phyloP scores from a whole-genome alignment of 140 eudicot species.

The Erigeron philadelphicus region DNA sequence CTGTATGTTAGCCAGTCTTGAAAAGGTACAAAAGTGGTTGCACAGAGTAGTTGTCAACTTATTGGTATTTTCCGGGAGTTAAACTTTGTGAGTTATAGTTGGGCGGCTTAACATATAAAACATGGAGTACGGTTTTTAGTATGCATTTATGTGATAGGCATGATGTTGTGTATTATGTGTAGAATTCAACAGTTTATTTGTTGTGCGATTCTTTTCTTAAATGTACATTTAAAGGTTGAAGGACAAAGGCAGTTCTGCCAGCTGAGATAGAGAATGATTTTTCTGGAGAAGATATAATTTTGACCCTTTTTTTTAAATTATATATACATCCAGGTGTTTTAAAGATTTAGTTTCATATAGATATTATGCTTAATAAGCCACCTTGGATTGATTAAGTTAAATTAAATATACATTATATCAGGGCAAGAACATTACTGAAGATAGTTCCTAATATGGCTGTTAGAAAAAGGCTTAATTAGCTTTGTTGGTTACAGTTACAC shows the following conservation, averaged over 20 bases:
- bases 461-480: too few relatives aligned
- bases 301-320: neutral
- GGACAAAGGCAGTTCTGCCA: neutral
- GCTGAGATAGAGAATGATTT: neutral
- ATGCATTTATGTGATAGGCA: constrained; percentile 18
- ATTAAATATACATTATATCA: too few relatives aligned
- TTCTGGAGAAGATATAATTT: constrained; percentile 2
- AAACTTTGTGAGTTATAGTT: neutral
- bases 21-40: constrained; percentile 12
- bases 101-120: neutral
- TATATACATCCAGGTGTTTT: too few relatives aligned
- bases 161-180: constrained; percentile 34
- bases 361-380: too few relatives aligned
- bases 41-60: neutral
- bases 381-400: too few relatives aligned
- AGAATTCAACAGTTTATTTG: constrained; percentile 9
- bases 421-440: too few relatives aligned
- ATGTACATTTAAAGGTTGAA: constrained; percentile 9
- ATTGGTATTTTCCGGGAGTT: neutral
- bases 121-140: neutral
- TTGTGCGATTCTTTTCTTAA: constrained; percentile 10
- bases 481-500: too few relatives aligned
- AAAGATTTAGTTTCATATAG: too few relatives aligned
- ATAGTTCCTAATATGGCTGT: too few relatives aligned
- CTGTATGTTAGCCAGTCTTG: constrained; percentile 79